These are phyloP conservation scores for Botryotinia convoluta DNA, from an alignment of 2,329 filamentous ascomycete genomes.

Conservation along the genomic window DNA sequence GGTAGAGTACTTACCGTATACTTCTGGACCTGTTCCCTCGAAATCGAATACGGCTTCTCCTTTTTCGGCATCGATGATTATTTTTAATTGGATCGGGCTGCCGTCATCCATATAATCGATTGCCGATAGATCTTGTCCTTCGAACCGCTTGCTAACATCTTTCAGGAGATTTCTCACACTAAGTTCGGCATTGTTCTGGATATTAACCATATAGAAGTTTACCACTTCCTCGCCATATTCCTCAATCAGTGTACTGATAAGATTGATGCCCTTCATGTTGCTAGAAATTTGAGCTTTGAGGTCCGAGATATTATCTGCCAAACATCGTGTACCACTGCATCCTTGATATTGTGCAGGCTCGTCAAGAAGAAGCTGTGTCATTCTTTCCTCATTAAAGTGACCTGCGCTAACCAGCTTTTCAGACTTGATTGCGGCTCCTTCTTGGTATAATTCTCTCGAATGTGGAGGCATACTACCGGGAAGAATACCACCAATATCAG, in stretches of 20 bases:
- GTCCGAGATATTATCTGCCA: slow-evolving; percentile 82
- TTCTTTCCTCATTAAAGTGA: slow-evolving; percentile 73
- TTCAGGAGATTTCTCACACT: slow-evolving; percentile 74
- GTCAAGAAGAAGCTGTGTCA: slow-evolving; percentile 67
- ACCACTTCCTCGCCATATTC: slow-evolving; percentile 78
- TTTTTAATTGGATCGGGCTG: slow-evolving; percentile 69
- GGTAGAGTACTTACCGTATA: slow-evolving; percentile 55
- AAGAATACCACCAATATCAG: slow-evolving; percentile 79
- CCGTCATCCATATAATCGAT: slow-evolving; percentile 88
- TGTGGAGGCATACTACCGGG: slow-evolving; percentile 82
- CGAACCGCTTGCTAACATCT: slow-evolving; percentile 65
- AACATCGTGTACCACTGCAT: slow-evolving; percentile 74
- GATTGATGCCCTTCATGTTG: slow-evolving; percentile 79
- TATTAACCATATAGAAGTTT: slow-evolving; percentile 79
- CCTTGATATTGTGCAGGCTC: slow-evolving; percentile 73
- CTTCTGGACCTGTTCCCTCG: slow-evolving; percentile 73
- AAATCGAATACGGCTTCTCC: slow-evolving; percentile 80
- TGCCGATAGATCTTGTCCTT: slow-evolving; percentile 68
- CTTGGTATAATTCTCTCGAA: slow-evolving; percentile 62
- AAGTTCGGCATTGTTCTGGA: slow-evolving; percentile 76
- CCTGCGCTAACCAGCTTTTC: slow-evolving; percentile 74
- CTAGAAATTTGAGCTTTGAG: slow-evolving; percentile 84
- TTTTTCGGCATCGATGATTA: slow-evolving; percentile 70
- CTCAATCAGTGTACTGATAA: slow-evolving; percentile 71
- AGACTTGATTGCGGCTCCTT: slow-evolving; percentile 62